Conservation (phyloP, 257 asterid genomes). For the Ocimum tenuiflorum region DNA sequence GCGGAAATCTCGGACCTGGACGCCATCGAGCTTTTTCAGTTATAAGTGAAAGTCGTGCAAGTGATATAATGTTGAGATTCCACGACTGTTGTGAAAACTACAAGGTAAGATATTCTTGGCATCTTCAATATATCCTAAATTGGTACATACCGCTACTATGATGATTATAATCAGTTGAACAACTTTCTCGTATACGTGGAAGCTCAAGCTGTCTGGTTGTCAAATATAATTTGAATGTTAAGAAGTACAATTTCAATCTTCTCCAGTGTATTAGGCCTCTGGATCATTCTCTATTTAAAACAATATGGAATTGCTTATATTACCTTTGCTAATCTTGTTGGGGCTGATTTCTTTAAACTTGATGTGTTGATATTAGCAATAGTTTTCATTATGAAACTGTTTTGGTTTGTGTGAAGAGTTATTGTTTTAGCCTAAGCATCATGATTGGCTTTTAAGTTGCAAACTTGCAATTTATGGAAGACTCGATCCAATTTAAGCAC, state of each 20-base stretch:
- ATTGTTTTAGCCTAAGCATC: not conserved
- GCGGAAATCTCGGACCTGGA: constrained; percentile 84
- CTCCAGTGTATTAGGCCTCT: not conserved
- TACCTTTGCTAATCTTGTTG: not conserved
- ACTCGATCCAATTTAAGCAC: not conserved
- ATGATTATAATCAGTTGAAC: not conserved
- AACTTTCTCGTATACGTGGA: not conserved
- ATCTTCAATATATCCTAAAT: constrained; percentile 1
- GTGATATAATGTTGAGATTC: constrained; percentile 81
- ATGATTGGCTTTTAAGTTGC: not conserved
- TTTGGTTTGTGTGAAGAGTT: not conserved
- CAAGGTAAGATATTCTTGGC: constrained; percentile 45
- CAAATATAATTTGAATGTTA: not conserved
- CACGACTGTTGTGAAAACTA: constrained; percentile 96
- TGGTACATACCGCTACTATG: constrained; percentile 5
- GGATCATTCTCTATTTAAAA: not conserved
- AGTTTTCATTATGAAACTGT: not conserved
- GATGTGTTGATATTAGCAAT: not conserved
- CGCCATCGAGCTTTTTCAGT: constrained; percentile 90
- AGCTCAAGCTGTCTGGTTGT: not conserved
- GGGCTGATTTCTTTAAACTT: not conserved
- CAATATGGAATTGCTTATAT: not conserved
- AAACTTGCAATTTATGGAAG: not conserved
- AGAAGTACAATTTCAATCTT: not conserved
- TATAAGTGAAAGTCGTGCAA: constrained; percentile 89